These are phyloP conservation scores for Puccinia hordei DNA, from an alignment of 1,284 basidiomycete species.

Conservation along the genomic window DNA sequence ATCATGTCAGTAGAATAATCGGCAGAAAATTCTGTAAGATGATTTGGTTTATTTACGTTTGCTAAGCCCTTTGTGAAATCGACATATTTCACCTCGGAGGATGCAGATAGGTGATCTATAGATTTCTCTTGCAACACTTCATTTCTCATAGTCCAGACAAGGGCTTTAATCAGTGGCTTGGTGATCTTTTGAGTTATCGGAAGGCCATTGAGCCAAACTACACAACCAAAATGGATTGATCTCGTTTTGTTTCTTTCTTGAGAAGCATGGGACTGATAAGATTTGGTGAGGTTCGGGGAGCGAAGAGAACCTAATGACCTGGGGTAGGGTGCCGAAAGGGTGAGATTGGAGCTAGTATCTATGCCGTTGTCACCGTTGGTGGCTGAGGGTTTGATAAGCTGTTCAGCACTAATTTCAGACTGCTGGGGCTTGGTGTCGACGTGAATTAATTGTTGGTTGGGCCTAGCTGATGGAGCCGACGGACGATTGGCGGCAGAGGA, in stretches of 20 bases:
- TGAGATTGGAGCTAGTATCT: background rate
- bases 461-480: background rate
- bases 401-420: background rate
- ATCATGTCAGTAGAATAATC: background rate
- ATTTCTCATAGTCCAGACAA: background rate
- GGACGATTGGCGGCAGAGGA: background rate
- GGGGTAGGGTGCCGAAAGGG: background rate
- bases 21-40: background rate
- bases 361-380: background rate
- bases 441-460: background rate
- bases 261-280: background rate
- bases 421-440: background rate
- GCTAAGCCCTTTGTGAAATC: slow-evolving; percentile 8
- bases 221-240: slow-evolving; percentile 1
- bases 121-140: background rate
- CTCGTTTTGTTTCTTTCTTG: background rate
- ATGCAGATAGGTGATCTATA: background rate
- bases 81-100: background rate
- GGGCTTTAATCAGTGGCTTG: background rate
- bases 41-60: background rate
- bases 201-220: slow-evolving; percentile 16
- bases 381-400: background rate
- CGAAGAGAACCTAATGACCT: background rate
- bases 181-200: slow-evolving; percentile 3
- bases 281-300: background rate